Base-by-base conservation (phyloP, 805 yeast species). In the Candida stauntonica region DNA sequence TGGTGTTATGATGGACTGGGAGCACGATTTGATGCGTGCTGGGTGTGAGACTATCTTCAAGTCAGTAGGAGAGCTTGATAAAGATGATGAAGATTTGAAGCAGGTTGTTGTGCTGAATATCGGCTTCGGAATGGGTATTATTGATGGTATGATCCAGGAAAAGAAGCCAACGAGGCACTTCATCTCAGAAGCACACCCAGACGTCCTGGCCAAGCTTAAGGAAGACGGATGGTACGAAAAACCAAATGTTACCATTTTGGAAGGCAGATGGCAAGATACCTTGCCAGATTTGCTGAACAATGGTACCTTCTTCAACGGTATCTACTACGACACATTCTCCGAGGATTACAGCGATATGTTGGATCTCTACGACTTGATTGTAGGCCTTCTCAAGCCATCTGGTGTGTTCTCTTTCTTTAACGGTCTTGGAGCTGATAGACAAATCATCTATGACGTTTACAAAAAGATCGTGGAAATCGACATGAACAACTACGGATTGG, bases 1-100 rank as follows among this genome's bases (percentile, higher is more conserved):
- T 53, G 98, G 96, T 14, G 97, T 89, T 3, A 89, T 89, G 98
- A 89, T 89, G 98, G 83, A 82, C 50, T 89, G 98, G 98, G 98
- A 89, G 58, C 71, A 77, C 5, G 75, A 78, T 16, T 67, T 89
- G 39, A 89, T 89, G 98, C 66, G 71, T 36, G 68, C 80, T 13
- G 95, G 95, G 1, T 82, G 94, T 39, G 79, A 83, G 24, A 66
- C 91, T 0, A 57, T 91, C n/a, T 79, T 81, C 56, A 66, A 66
- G 33, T 66, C 75, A 1, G 51, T 63, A 11, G 58, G 52, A 7
- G 63, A 50, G 52, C 38, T n/a, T 36, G 49, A 8, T 44, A 57
- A 16, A 11, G 41, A 39, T 18, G 38, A 41, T 20, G 60, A 55
- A 2, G 58, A 57, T 1, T 66, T 68, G 26, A 57, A 67, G 8